These are phyloP conservation scores for Ganoderma lingzhi DNA, from an alignment of 1,284 basidiomycete genomes.

Conservation along the genomic window DNA sequence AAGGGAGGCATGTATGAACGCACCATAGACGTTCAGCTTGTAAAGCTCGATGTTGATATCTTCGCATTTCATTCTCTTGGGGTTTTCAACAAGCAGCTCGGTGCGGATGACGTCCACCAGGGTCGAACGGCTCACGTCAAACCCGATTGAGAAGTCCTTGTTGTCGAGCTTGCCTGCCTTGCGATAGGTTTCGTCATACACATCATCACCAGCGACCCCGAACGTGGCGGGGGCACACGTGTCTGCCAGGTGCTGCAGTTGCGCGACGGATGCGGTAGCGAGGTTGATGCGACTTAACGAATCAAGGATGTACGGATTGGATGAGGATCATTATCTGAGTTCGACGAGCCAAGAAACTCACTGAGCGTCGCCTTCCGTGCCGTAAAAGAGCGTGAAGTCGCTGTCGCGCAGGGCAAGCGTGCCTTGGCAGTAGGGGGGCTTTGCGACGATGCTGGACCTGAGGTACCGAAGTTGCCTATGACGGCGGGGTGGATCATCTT, in stretches of 20 bases:
- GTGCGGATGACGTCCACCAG: slow-evolving; percentile 36
- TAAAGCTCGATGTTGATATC: slow-evolving; percentile 39
- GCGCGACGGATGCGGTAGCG: background rate
- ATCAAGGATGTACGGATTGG: too few species aligned
- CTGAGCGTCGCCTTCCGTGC: slow-evolving; percentile 19
- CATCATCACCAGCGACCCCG: slow-evolving; percentile 30
- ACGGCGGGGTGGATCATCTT: background rate
- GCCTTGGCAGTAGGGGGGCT: slow-evolving; percentile 30
- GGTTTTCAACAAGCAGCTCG: slow-evolving; percentile 35
- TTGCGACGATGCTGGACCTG: slow-evolving; percentile 5
- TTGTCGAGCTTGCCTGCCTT: slow-evolving; percentile 39
- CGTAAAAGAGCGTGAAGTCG: slow-evolving; percentile 30
- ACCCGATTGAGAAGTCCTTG: slow-evolving; percentile 35
- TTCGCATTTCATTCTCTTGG: background rate
- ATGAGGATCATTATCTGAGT: background rate
- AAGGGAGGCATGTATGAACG: background rate
- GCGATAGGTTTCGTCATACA: slow-evolving; percentile 37
- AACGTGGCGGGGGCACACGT: slow-evolving; percentile 36
- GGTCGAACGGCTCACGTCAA: slow-evolving; percentile 38
- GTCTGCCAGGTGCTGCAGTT: slow-evolving; percentile 29
- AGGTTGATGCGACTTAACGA: slow-evolving; percentile 17
- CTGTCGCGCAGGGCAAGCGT: slow-evolving; percentile 12
- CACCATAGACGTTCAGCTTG: slow-evolving; percentile 27
- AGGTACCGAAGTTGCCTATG: background rate
- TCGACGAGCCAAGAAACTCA: background rate